Conservation (phyloP, 306 rosid genomes). For the Phaseolus lunatus region DNA sequence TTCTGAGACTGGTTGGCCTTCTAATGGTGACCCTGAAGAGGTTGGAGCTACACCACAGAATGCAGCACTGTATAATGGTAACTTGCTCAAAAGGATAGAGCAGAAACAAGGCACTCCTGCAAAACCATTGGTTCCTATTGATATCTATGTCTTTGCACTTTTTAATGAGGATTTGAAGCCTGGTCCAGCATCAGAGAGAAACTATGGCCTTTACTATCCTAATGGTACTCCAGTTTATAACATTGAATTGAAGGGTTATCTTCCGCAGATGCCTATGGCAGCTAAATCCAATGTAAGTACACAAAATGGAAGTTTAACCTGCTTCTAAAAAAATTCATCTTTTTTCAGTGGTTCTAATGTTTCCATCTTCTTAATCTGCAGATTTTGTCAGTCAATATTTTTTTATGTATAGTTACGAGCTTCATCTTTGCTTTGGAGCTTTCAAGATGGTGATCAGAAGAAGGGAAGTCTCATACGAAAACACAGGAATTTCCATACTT, state of each 20-base stretch:
- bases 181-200: slow-evolving; percentile 85
- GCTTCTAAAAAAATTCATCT: background rate
- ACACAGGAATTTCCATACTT: slow-evolving; percentile 34
- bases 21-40: slow-evolving; percentile 74
- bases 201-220: slow-evolving; percentile 88
- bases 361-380: slow-evolving; percentile 47
- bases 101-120: slow-evolving; percentile 77
- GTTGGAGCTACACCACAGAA: slow-evolving; percentile 75
- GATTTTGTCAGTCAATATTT: slow-evolving; percentile 55
- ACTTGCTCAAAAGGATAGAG: slow-evolving; percentile 63
- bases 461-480: slow-evolving; percentile 19
- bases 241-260: slow-evolving; percentile 68
- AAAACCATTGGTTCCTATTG: slow-evolving; percentile 77
- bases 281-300: slow-evolving; percentile 60
- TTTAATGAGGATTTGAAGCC: slow-evolving; percentile 84
- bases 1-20: slow-evolving; percentile 98
- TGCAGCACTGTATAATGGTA: slow-evolving; percentile 75
- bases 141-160: slow-evolving; percentile 78
- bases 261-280: slow-evolving; percentile 53
- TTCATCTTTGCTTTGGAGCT: slow-evolving; percentile 46
- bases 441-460: slow-evolving; percentile 38
- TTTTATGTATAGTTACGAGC: slow-evolving; percentile 44
- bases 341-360: background rate
- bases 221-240: slow-evolving; percentile 79
- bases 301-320: background rate